Conservation (phyloP, 768 basidiomycete species). For the Podaxis rugospora region DNA sequence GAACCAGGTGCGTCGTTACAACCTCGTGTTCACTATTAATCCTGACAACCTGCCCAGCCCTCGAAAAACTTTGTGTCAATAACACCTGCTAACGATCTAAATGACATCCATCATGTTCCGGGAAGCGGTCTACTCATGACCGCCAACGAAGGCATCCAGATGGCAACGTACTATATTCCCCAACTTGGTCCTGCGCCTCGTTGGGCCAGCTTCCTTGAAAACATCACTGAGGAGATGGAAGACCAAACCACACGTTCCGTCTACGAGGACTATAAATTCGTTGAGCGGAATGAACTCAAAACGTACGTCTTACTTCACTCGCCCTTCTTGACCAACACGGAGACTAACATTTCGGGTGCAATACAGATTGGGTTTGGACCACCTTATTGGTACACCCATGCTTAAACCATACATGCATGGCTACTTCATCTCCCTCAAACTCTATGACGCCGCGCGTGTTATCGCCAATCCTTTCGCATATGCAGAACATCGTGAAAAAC, state of each 20-base stretch:
- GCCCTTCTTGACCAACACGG: not conserved
- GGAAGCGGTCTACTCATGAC: slow-evolving; percentile 86
- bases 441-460: slow-evolving; percentile 93
- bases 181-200: slow-evolving; percentile 94
- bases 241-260: slow-evolving; percentile 73
- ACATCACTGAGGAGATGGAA: slow-evolving; percentile 98
- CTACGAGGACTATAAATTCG: slow-evolving; percentile 98
- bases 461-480: slow-evolving; percentile 97
- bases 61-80: slow-evolving; percentile 87
- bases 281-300: slow-evolving; percentile 81
- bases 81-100: slow-evolving; percentile 85
- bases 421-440: slow-evolving; percentile 93
- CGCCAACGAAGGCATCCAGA: slow-evolving; percentile 95
- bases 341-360: not conserved
- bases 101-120: slow-evolving; percentile 87
- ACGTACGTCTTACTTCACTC: slow-evolving; percentile 48
- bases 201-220: slow-evolving; percentile 98
- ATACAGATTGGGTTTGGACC: slow-evolving; percentile 83
- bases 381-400: slow-evolving; percentile 89
- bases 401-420: slow-evolving; percentile 99
- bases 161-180: slow-evolving; percentile 93
- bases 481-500: slow-evolving; percentile 86
- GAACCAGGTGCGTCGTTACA: slow-evolving; percentile 52
- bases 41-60: slow-evolving; percentile 44
- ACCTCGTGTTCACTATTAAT: not conserved